Percentiles rank a stretch among this genome's conserved stretches.
Conservation (phyloP, 208 protist genomes). For the Porcisia hertigi region DNA sequence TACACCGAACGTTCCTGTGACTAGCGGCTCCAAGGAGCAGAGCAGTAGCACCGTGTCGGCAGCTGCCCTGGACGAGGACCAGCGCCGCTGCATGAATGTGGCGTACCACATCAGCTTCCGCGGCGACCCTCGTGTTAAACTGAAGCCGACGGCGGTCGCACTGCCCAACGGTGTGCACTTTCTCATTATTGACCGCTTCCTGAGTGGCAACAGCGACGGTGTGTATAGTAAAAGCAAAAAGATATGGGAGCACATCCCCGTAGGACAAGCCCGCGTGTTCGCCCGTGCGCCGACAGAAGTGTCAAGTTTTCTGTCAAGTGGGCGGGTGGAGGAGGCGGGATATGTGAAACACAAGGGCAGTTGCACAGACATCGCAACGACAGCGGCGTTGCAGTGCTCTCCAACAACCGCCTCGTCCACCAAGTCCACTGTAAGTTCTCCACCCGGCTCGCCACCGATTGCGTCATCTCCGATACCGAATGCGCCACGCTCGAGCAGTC, state of each 20-base stretch:
- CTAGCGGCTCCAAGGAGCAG: constrained; percentile 6
- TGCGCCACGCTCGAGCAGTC: not conserved
- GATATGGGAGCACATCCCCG: constrained; percentile 82
- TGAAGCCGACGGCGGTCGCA: constrained; percentile 43
- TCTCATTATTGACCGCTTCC: constrained; percentile 61
- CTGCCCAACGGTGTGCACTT: constrained; percentile 48
- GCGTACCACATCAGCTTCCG: constrained; percentile 62
- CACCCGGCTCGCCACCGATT: not conserved
- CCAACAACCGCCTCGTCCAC: not conserved
- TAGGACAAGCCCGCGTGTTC: constrained; percentile 74
- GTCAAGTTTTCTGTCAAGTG: not conserved
- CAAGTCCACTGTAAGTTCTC: not conserved
- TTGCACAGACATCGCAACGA: not conserved
- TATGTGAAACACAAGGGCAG: not conserved
- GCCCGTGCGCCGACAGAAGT: constrained; percentile 7
- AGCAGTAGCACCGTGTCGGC: constrained; percentile 9
- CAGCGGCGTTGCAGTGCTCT: not conserved
- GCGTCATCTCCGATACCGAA: not conserved
- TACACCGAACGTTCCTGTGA: not conserved
- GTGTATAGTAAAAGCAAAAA: constrained; percentile 74
- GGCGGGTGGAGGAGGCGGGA: not conserved
- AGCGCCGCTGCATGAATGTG: constrained; percentile 44
- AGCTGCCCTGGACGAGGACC: constrained; percentile 29
- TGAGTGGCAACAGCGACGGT: constrained; percentile 54
- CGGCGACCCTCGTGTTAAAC: constrained; percentile 62